A percentile compares a stretch with the other conserved stretches of the same genome.
phyloP scores from a whole-genome alignment of 2,329 filamentous ascomycete species.

The Cladosporium sp. region DNA sequence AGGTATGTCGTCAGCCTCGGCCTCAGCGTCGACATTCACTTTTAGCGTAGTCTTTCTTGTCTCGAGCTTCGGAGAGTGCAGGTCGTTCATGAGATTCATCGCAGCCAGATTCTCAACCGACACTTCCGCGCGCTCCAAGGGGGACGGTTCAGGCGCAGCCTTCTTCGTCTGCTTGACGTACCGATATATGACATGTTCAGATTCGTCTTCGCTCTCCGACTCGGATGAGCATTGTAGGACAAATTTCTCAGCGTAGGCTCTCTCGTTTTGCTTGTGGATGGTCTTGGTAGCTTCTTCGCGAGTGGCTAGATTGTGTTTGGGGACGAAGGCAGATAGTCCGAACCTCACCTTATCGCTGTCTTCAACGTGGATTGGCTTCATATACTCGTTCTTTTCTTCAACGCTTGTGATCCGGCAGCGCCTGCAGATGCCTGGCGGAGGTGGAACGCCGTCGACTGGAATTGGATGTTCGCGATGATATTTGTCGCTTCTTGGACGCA shows the following conservation, averaged over 20 bases:
- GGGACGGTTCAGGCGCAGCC: conserved; percentile 4
- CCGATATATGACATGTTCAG: conserved; percentile 10
- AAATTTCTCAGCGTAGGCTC: conserved; percentile 2
- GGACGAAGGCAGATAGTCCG: conserved; percentile 23
- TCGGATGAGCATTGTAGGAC: not conserved
- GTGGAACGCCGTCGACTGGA: conserved; percentile 25
- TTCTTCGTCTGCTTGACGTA: conserved; percentile 8
- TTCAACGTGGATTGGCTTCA: conserved; percentile 17
- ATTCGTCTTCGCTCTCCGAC: not conserved
- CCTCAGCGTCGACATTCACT: not conserved
- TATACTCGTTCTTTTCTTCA: conserved; percentile 17
- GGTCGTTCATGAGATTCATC: conserved; percentile 14
- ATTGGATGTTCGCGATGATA: conserved; percentile 33
- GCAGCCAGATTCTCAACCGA: conserved; percentile 12
- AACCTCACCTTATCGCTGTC: conserved; percentile 26
- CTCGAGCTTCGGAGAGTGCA: not conserved
- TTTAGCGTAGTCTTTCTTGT: not conserved
- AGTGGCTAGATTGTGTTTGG: conserved; percentile 14
- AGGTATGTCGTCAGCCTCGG: not conserved
- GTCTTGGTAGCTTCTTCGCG: not conserved
- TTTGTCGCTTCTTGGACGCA: conserved; percentile 28
- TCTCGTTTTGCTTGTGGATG: conserved; percentile 1
- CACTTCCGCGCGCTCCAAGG: conserved; percentile 1
- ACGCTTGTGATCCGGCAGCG: conserved; percentile 26
- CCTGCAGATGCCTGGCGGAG: conserved; percentile 31